Conservation (phyloP, 768 basidiomycete species). For the Panellus pusillus region DNA sequence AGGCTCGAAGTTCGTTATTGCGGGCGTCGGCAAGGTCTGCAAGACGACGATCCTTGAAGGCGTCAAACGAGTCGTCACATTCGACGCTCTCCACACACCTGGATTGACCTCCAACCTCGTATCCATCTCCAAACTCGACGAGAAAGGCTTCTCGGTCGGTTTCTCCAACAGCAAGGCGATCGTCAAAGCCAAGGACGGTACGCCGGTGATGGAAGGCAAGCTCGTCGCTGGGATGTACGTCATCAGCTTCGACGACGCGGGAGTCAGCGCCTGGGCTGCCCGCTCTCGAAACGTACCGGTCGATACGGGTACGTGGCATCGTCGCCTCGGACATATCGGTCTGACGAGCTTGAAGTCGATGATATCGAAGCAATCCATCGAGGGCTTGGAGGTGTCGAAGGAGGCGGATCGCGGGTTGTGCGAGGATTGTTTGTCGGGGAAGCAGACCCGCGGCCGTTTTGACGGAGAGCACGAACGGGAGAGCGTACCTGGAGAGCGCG, state of each 20-base stretch:
- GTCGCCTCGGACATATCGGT: background rate
- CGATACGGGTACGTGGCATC: constrained; percentile 1
- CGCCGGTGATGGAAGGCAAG: background rate
- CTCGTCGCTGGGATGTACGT: background rate
- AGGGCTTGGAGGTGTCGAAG: background rate
- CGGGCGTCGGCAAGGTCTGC: background rate
- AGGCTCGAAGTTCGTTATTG: constrained; percentile 5
- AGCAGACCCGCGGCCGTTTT: constrained; percentile 1
- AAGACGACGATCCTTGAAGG: background rate
- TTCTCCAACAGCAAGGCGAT: background rate
- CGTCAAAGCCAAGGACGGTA: background rate
- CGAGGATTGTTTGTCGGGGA: constrained; percentile 5
- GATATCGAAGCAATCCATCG: background rate
- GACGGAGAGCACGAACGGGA: constrained; percentile 7
- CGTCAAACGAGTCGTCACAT: background rate
- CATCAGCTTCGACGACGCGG: background rate
- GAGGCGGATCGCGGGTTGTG: constrained; percentile 1
- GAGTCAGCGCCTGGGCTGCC: background rate
- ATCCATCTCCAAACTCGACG: background rate
- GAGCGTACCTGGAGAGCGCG: constrained; percentile 1
- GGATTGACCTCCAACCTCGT: background rate
- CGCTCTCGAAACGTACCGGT: background rate
- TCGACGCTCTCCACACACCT: background rate
- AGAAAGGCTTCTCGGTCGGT: background rate
- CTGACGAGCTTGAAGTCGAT: background rate